Conservation (phyloP, 1,139 yeast species). For the Suhomyces terraborum region DNA sequence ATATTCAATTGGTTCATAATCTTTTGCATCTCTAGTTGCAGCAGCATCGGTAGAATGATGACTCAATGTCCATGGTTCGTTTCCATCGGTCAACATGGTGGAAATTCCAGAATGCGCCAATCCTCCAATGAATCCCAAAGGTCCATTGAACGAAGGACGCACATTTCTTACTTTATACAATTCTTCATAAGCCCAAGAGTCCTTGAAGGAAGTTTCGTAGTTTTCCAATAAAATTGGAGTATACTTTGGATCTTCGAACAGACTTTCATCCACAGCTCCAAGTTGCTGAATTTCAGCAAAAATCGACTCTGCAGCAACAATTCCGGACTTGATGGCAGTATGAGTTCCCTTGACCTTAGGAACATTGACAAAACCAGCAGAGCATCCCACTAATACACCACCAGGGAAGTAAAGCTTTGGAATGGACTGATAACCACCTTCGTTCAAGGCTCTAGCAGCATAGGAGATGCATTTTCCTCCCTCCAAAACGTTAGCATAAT, state of each 20-base stretch:
- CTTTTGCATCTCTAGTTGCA: conserved; percentile 65
- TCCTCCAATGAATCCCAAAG: conserved; percentile 77
- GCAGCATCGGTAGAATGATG: conserved; percentile 73
- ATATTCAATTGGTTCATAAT: conserved; percentile 72
- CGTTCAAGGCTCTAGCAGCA: conserved; percentile 94
- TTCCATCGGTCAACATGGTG: conserved; percentile 73
- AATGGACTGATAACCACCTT: conserved; percentile 91
- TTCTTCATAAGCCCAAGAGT: conserved; percentile 87
- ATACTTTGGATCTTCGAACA: conserved; percentile 36
- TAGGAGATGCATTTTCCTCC: conserved; percentile 94
- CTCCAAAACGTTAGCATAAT: conserved; percentile 68
- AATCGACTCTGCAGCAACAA: conserved; percentile 88
- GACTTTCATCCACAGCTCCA: conserved; percentile 53
- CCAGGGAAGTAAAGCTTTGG: conserved; percentile 93
- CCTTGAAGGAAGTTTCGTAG: conserved; percentile 64
- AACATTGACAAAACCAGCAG: conserved; percentile 95
- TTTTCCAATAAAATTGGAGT: conserved; percentile 52
- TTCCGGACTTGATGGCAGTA: conserved; percentile 93
- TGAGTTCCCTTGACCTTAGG: conserved; percentile 98
- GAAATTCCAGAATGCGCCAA: conserved; percentile 82
- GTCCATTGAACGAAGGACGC: conserved; percentile 82
- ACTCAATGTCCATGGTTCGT: conserved; percentile 83
- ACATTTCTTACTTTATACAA: conserved; percentile 81
- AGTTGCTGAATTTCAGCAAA: conserved; percentile 55
- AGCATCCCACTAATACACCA: conserved; percentile 89